Base-by-base conservation (phyloP, 495 filamentous ascomycete genomes). In the Stereocaulon alpinum region DNA sequence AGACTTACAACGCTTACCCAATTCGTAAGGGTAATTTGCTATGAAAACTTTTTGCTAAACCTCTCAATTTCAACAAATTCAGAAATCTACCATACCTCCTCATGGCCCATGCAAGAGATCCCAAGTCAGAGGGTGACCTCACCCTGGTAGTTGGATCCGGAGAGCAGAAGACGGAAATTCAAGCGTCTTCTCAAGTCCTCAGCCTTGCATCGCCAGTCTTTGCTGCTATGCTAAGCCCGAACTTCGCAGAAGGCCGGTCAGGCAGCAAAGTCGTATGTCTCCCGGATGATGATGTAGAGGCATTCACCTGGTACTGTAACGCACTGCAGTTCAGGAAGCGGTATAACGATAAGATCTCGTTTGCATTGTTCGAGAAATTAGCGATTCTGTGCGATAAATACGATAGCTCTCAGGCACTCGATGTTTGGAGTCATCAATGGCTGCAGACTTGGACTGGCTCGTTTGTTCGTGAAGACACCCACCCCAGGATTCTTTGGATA, bases 181-280 rank as follows among this genome's bases (percentile, higher is more conserved):
- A 45, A 34, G 59, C 64, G 14, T 69, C 64, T 29, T 69, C 67
- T 1, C 67, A 64, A 43, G 50, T 61, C 1, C 49, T 69, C 2
- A 63, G 55, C 1, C 30, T 60, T 15, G 67, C 64, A 24, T 69
- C 67, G 3, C 56, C 61, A 1, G 64, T 66, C 22, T 68, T 69
- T 30, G 58, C 58, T 15, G 61, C 59, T 18, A 67, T 68, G 58
- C 53, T 69, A 58, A 63, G 63, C n/a, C 61, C 61, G 5, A 54
- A 50, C 42, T 69, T 63, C 57, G 58, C 44, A 10, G 66, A 69
- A 61, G 66, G 66, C 10, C 20, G 30, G 5, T 45, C 66, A 14
- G 15, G 40, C 5, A n/a, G 20, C 20, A 41, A 43, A 40, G 50
- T 41, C 1, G 44, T 65, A 10, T 20, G 52, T 15, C 58, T 68